phyloP scores from a whole-genome alignment of 2,329 filamentous ascomycete species.

The Colletotrichum theobromicola region DNA sequence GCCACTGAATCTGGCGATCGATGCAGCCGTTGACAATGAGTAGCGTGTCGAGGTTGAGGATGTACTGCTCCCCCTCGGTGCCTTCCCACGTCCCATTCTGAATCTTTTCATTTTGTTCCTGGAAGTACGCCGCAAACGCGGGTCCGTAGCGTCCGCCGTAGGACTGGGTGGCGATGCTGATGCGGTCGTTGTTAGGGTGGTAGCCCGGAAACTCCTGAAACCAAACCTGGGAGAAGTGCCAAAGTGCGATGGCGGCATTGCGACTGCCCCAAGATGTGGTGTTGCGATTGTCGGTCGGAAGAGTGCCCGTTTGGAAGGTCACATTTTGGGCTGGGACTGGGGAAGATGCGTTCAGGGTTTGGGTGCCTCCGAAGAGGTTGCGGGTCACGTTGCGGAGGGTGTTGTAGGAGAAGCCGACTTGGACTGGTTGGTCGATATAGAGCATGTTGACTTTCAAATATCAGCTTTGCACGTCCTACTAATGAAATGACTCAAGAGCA shows the following conservation, averaged over 20 bases:
- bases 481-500: too few relatives aligned
- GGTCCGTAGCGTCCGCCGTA: slow-evolving; percentile 68
- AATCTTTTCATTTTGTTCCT: slow-evolving; percentile 61
- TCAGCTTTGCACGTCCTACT: neutral
- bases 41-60: slow-evolving; percentile 52
- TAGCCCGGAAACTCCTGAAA: slow-evolving; percentile 69
- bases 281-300: slow-evolving; percentile 30
- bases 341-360: slow-evolving; percentile 11
- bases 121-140: slow-evolving; percentile 59
- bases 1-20: slow-evolving; percentile 44
- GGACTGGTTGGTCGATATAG: slow-evolving; percentile 26
- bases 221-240: slow-evolving; percentile 49
- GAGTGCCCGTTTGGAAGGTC: slow-evolving; percentile 39
- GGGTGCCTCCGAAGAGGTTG: slow-evolving; percentile 10
- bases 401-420: slow-evolving; percentile 26
- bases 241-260: slow-evolving; percentile 29
- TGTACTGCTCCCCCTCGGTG: slow-evolving; percentile 43
- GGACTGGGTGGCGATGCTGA: slow-evolving; percentile 58
- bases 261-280: slow-evolving; percentile 47
- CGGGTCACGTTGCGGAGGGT: slow-evolving; percentile 24
- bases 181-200: slow-evolving; percentile 53
- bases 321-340: slow-evolving; percentile 37
- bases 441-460: slow-evolving; percentile 23
- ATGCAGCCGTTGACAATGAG: slow-evolving; percentile 64
- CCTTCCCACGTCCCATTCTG: slow-evolving; percentile 34